Base-by-base conservation (phyloP, 768 basidiomycete species). In the Tylopilus felleus region DNA sequence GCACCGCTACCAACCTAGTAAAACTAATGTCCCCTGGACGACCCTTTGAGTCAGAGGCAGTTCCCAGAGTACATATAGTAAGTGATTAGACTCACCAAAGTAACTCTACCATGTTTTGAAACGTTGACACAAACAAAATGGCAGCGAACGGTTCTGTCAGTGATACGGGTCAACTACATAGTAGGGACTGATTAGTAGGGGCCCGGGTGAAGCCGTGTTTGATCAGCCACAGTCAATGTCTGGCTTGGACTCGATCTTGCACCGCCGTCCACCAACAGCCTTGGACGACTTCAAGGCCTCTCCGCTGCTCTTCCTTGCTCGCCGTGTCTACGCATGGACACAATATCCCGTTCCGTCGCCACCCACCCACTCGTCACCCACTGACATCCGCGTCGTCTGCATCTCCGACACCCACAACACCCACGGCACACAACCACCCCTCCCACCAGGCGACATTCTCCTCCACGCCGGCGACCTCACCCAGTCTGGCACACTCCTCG, bases 381-480 rank as follows among this genome's bases (percentile, higher is more conserved):
- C 55, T 2, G 42, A 49, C 71, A 63, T 75, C 16, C 75, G 68
- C 35, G 29, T 76, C 44, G 71, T 77, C 44, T 71, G 69, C 63
- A 67, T 76, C 49, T 72, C 74, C 8, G 76, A 77, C 47, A 76
- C 74, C 8, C 75, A 74, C 58, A 74, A 68, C 57, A 56, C 60
- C 19, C 72, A 73, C 40, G 5, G 21, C 28, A 40, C 57, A 12
- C 60, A 53, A 56, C 60, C 71, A 8, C 28, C 58, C 19, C 58
- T 75, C 33, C 75, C 76, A 40, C 25, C 55, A 27, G 75, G 74
- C 49, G 74, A 77, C 58, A 70, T 76, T 44, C 67, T 76, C 35
- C 71, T 77, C 42, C 75, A 76, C 43, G 65, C 74, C 5, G 76
- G 73, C 12, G 72, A 76, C 54, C 68, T 77, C 31, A 75, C 75